These are phyloP conservation scores for Suillus lakei DNA, from an alignment of 768 basidiomycete genomes.

Conservation along the genomic window DNA sequence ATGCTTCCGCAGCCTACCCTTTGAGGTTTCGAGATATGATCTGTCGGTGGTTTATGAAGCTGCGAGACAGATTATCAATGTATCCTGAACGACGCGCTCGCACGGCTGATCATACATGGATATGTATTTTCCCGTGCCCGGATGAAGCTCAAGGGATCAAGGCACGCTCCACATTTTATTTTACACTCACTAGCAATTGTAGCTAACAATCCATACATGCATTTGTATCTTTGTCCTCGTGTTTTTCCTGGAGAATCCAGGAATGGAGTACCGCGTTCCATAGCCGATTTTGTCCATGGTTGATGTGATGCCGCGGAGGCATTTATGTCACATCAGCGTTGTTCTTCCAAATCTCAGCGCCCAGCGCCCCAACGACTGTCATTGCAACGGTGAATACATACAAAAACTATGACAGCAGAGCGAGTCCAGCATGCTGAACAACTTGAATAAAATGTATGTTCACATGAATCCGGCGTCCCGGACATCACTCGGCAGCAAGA, in stretches of 20 bases:
- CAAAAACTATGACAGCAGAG: background rate
- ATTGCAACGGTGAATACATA: background rate
- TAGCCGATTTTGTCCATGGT: slow-evolving; percentile 20
- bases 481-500: slow-evolving; percentile 15
- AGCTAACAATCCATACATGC: slow-evolving; percentile 10
- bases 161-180: slow-evolving; percentile 6
- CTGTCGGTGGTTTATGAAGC: slow-evolving; percentile 28
- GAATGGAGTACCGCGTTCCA: slow-evolving; percentile 4
- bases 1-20: slow-evolving; percentile 4
- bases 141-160: background rate
- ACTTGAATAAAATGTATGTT: slow-evolving; percentile 1
- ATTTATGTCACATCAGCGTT: slow-evolving; percentile 19
- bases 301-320: slow-evolving; percentile 29
- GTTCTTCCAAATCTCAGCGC: background rate
- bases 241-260: background rate
- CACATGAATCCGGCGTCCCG: slow-evolving; percentile 15
- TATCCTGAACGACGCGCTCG: background rate
- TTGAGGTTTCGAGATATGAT: slow-evolving; percentile 34
- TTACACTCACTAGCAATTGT: slow-evolving; percentile 7
- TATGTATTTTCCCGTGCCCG: background rate
- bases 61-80: slow-evolving; percentile 14
- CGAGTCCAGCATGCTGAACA: background rate
- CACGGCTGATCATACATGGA: background rate
- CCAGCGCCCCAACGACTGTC: background rate
- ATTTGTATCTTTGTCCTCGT: slow-evolving; percentile 3